These are phyloP conservation scores for Exophiala calicioides DNA, from an alignment of 2,329 filamentous ascomycete species.

Conservation along the genomic window DNA sequence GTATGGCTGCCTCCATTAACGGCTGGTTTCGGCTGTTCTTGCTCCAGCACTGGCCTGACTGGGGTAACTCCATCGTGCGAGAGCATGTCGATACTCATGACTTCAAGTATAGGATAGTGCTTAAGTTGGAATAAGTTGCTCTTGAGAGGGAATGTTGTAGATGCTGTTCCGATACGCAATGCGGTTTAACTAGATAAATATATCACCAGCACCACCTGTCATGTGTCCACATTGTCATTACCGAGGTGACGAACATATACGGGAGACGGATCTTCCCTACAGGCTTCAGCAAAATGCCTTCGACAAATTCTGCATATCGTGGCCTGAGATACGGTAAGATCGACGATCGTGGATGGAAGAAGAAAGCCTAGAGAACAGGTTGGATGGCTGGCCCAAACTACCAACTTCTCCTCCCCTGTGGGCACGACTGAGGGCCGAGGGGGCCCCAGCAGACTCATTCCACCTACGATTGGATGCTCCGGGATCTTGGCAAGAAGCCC, in stretches of 20 bases:
- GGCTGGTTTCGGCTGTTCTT: neutral
- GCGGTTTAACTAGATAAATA: neutral
- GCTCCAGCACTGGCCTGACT: neutral
- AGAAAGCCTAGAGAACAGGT: neutral
- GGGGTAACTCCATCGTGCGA: neutral
- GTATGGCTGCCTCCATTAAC: neutral
- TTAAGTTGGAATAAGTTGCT: neutral
- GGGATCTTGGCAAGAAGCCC: no score
- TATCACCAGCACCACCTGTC: neutral
- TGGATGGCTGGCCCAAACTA: neutral
- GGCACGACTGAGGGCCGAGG: no score
- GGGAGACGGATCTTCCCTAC: neutral
- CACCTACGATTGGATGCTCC: no score
- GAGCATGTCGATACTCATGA: neutral
- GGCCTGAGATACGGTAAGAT: no score
- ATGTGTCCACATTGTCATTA: neutral
- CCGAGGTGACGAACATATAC: neutral
- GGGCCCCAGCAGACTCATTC: no score
- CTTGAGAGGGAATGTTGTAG: neutral
- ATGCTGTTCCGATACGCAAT: neutral
- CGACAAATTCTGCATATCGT: no score
- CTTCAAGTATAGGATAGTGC: neutral
- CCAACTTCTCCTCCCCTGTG: no score
- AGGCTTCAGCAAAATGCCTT: no score
- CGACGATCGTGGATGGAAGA: no score